Base-by-base conservation (phyloP, 306 rosid species). In the Potentilla sterilis region DNA sequence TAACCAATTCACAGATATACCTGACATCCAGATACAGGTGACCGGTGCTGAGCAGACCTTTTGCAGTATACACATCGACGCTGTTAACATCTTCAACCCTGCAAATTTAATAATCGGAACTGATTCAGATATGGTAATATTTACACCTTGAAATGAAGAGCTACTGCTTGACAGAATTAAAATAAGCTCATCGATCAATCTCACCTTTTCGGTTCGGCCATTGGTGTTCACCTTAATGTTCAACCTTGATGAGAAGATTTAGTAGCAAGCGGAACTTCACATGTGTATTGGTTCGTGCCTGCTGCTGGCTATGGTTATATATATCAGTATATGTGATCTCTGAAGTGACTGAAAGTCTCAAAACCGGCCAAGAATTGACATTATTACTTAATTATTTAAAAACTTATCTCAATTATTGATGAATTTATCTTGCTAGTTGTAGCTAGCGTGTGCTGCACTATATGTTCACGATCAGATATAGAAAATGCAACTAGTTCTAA, bases 11-110 rank as follows among this genome's bases (percentile, higher is more conserved):
- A 18, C 6, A 48, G 12, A 46, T 64, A 9, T 3, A 83, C 89
- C 87, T 83, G 66, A 83, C 87, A 72, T 86, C 89, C 41, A 86
- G 58, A 76, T 83, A 86, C 35, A 59, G 74, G 48, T 81, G 74
- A 21, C 80, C 80, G 19, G 43, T 41, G 19, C 67, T 63, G 35
- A 86, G 72, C 38, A 86, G 82, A 76, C 81, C 87, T 58, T 81
- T 83, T 24, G 85, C 78, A 22, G 83, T 74, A 40, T 63, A 67
- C 22, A 86, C 89, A 11, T 86, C 89, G 5, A 86, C 77, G 0
- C 52, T 83, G 12, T 2, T 70, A 40, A 86, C 87, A 47, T 86
- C 87, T 69, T 72, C 83, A 38, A 69, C 61, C 78, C 89, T 86
- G 14, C 71, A 71, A 72, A 72, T 16, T 12, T 32, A 37, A 40